Conservation (phyloP, 768 basidiomycete genomes). For the Boletus insuetus region DNA sequence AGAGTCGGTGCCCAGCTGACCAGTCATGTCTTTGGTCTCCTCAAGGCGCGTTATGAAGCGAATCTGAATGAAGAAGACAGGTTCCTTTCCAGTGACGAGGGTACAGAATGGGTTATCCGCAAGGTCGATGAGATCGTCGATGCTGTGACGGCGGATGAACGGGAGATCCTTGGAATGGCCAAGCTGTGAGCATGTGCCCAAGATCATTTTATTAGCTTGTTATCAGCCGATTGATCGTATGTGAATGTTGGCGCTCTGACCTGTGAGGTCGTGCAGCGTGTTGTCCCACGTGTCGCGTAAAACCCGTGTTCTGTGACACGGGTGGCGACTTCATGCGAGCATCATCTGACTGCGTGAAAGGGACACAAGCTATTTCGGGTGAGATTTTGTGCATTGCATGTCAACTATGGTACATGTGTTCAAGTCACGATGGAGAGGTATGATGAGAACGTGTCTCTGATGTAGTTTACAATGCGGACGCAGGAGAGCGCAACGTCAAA, state of each 20-base stretch:
- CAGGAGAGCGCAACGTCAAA: slow-evolving; percentile 32
- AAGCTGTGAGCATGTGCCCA: slow-evolving; percentile 51
- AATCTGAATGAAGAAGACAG: slow-evolving; percentile 65
- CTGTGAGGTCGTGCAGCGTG: slow-evolving; percentile 28
- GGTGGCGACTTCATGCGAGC: slow-evolving; percentile 10
- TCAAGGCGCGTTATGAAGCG: slow-evolving; percentile 70
- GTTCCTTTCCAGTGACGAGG: slow-evolving; percentile 84
- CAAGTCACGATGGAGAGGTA: slow-evolving; percentile 27
- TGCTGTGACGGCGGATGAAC: slow-evolving; percentile 53
- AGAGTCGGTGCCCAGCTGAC: slow-evolving; percentile 83
- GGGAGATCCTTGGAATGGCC: slow-evolving; percentile 42
- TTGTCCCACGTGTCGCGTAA: slow-evolving; percentile 31
- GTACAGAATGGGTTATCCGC: slow-evolving; percentile 84
- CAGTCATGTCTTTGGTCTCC: slow-evolving; percentile 87
- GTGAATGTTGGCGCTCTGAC: slow-evolving; percentile 16
- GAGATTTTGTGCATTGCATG: slow-evolving; percentile 26
- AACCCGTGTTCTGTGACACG: slow-evolving; percentile 29
- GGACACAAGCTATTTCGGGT: slow-evolving; percentile 20
- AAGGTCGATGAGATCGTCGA: slow-evolving; percentile 80
- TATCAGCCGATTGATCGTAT: slow-evolving; percentile 31
- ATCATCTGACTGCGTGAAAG: slow-evolving; percentile 22
- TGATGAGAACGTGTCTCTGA: slow-evolving; percentile 28
- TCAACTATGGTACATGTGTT: slow-evolving; percentile 33
- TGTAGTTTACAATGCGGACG: slow-evolving; percentile 34
- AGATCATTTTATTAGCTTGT: slow-evolving; percentile 27